Conservation (phyloP, 1,284 basidiomycete genomes). For the Mixia osmundae region DNA sequence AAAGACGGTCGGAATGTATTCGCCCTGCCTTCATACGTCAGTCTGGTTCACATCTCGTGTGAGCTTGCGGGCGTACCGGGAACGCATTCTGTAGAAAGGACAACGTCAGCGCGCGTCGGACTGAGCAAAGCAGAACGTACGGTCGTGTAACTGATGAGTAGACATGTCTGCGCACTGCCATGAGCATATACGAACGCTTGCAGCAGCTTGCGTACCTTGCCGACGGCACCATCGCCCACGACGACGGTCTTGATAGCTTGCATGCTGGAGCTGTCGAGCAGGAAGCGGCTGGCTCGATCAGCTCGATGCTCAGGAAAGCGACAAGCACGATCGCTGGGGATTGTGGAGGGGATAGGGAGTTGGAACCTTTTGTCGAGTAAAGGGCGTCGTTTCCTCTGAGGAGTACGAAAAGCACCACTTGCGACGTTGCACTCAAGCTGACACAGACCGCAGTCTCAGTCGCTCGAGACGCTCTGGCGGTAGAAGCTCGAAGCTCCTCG, state of each 20-base stretch:
- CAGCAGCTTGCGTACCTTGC: conserved; percentile 42
- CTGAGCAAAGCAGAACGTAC: background rate
- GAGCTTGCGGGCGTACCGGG: background rate
- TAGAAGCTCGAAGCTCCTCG: no score
- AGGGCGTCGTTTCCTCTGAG: no score
- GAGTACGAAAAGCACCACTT: no score
- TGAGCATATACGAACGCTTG: background rate
- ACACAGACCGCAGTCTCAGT: no score
- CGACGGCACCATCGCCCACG: conserved; percentile 98
- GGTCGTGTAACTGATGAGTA: conserved; percentile 2
- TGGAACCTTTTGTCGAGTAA: no score
- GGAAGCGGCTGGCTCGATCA: no score
- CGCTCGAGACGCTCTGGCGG: no score
- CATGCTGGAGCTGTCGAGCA: conserved; percentile 33
- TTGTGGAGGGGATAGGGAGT: no score
- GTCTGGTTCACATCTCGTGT: conserved; percentile 52
- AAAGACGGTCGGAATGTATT: conserved; percentile 97
- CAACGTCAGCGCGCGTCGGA: background rate
- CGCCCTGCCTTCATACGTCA: conserved; percentile 19
- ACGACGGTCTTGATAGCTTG: conserved; percentile 93
- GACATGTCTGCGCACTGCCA: conserved; percentile 1
- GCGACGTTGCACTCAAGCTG: no score
- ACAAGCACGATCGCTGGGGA: no score
- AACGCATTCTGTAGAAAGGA: background rate
- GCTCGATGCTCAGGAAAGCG: no score